Base-by-base conservation (phyloP, 2,329 filamentous ascomycete genomes). In the Aspergillus fischeri region DNA sequence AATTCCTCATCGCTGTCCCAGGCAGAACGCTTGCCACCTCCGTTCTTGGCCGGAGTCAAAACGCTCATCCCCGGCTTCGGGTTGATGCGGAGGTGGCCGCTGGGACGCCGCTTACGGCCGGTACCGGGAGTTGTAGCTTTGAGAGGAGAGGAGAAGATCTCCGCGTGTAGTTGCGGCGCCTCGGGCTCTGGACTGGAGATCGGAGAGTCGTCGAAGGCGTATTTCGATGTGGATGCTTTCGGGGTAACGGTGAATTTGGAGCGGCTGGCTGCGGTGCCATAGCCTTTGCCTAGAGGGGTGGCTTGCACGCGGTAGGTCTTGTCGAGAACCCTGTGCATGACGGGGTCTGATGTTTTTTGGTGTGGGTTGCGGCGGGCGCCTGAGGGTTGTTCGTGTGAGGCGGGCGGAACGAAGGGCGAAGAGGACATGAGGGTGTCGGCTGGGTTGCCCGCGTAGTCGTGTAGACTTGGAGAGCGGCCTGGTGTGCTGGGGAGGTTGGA, bases 261-360 rank as follows among this genome's bases (percentile, higher is more conserved):
- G 44, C 68, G 60, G 55, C 67, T 51, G 63, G 66, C 55, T 24
- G 63, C 52, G 41, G 63, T 54, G 24, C 60, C 56, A 56, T 61
- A 68, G 51, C 78, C 76, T 44, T 77, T 78, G 9, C 86, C 88
- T 64, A 94, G 87, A 0, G 94, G 94, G 9, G 94, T 99, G 5
- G 93, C 91, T 74, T 95, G 91, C 25, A 99, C 82, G 32, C 93
- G 90, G 78, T 96, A 99, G 57, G 90, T 97, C 76, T 95, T 97
- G 79, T 97, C 92, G 4, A 96, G 84, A n/a, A 97, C 82, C 57
- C 89, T 90, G 73, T 97, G 93, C 44, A 99, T 82, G 8, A 97
- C 80, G 2, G 90, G 90, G 69, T 97, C 91, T 7, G 70, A 69
- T 4, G 66, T 66, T 75, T 73, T 79, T 11, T 69, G 66, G 48